Evolutionary conservation across 371 early-diverging fungal genomes (phyloP).

Genomic region (Syncephalis plumigaleata): DNA sequence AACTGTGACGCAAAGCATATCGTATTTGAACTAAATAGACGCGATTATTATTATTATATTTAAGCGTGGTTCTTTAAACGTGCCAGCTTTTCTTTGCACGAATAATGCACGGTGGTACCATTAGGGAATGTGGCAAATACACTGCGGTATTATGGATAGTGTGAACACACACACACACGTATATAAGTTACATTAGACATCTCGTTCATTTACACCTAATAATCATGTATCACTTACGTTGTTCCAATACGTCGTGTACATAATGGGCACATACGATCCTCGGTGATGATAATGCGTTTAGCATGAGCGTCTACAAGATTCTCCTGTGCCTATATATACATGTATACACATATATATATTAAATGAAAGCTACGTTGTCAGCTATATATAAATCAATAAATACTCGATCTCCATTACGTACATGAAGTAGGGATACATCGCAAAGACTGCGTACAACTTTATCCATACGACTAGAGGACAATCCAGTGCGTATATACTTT

Average conservation of each 20-base stretch:
- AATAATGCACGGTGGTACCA: conserved; percentile 57
- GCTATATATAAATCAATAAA: too few relatives aligned
- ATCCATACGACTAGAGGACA: neutral
- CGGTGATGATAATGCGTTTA: conserved; percentile 48
- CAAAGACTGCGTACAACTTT: neutral
- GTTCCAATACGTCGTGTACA: conserved; percentile 70
- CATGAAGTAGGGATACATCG: neutral
- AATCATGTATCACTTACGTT: conserved; percentile 36
- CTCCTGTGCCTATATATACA: conserved; percentile 36
- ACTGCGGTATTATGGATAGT: conserved; percentile 10
- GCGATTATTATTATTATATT: too few relatives aligned
- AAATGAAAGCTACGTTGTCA: too few relatives aligned
- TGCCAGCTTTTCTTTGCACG: conserved; percentile 45
- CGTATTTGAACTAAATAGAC: too few relatives aligned
- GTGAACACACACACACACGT: too few relatives aligned
- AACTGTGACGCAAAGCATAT: too few relatives aligned
- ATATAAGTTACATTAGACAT: too few relatives aligned
- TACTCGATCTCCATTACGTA: too few relatives aligned
- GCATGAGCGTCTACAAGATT: conserved; percentile 41
- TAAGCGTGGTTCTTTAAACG: conserved; percentile 4
- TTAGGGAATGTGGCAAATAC: conserved; percentile 64
- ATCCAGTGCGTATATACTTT: neutral
- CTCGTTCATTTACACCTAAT: too few relatives aligned
- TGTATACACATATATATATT: neutral
- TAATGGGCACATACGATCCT: conserved; percentile 69